A percentile compares a stretch with the other conserved stretches of the same genome.
Conservation (phyloP, 768 basidiomycete species). For the Suillus subalutaceus region DNA sequence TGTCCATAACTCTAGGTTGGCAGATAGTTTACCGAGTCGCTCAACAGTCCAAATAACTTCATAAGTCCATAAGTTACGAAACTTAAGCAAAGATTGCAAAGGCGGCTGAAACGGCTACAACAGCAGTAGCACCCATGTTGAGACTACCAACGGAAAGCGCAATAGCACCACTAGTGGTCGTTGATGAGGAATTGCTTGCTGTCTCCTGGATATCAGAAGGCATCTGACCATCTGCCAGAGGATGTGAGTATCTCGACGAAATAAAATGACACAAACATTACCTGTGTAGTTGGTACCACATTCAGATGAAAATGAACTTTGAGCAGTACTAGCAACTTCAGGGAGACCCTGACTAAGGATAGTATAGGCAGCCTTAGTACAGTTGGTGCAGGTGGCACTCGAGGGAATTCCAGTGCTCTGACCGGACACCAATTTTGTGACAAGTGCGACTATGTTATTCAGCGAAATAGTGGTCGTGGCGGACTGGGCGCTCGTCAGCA, state of each 20-base stretch:
- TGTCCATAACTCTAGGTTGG: neutral
- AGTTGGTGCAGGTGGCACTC: slow-evolving; percentile 56
- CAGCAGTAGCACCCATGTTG: slow-evolving; percentile 27
- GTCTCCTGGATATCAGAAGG: slow-evolving; percentile 29
- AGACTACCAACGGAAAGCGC: slow-evolving; percentile 26
- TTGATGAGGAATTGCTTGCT: slow-evolving; percentile 24
- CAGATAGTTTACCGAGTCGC: neutral
- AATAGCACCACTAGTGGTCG: slow-evolving; percentile 22
- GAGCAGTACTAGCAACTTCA: slow-evolving; percentile 27
- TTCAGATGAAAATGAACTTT: slow-evolving; percentile 30
- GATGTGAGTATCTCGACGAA: slow-evolving; percentile 6
- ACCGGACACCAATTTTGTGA: slow-evolving; percentile 15
- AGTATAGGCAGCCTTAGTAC: slow-evolving; percentile 55
- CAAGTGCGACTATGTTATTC: slow-evolving; percentile 20
- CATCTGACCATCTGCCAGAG: slow-evolving; percentile 31
- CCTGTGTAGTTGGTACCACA: slow-evolving; percentile 60
- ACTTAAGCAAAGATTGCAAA: slow-evolving; percentile 39
- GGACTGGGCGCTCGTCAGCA: slow-evolving; percentile 54
- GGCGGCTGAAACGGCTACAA: slow-evolving; percentile 37
- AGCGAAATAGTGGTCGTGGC: slow-evolving; percentile 25
- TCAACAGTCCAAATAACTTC: neutral
- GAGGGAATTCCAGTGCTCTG: slow-evolving; percentile 21
- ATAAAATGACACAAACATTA: slow-evolving; percentile 30
- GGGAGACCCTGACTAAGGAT: slow-evolving; percentile 42
- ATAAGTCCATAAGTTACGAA: neutral